Percentiles rank a stretch among this genome's conserved stretches.
These are phyloP conservation scores for Leishmania lainsoni DNA, from an alignment of 208 protist genomes.

Conservation along the genomic window DNA sequence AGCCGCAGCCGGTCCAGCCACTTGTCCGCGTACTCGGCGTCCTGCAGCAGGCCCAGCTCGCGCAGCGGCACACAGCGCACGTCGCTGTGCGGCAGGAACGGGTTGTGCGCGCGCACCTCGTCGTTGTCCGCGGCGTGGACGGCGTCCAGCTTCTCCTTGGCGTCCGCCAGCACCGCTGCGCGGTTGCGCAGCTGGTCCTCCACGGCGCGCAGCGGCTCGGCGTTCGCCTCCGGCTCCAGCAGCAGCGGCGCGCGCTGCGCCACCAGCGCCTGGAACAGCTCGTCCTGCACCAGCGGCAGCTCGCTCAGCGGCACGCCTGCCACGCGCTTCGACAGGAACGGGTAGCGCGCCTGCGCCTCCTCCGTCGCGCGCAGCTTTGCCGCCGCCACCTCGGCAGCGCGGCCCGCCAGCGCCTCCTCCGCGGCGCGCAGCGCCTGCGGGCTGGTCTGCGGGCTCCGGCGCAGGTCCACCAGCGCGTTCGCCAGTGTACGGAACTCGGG, in stretches of 20 bases:
- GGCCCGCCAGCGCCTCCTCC: constrained; percentile 20
- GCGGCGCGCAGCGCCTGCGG: constrained; percentile 35
- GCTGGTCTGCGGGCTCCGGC: constrained; percentile 14
- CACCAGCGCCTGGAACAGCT: no score
- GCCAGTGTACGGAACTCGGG: constrained; percentile 46
- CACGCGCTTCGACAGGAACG: no score
- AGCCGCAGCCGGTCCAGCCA: constrained; percentile 25
- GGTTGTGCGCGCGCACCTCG: constrained; percentile 47
- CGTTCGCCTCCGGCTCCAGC: no score
- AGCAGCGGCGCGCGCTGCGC: no score
- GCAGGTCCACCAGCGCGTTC: constrained; percentile 42
- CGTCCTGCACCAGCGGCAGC: no score
- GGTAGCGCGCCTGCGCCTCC: no score
- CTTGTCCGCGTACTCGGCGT: constrained; percentile 24
- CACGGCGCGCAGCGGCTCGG: no score
- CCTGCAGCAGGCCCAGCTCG: constrained; percentile 28
- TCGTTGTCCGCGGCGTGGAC: constrained; percentile 62
- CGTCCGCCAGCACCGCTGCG: no score
- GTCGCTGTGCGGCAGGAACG: no score
- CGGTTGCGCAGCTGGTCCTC: constrained; percentile 39
- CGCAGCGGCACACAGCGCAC: no score
- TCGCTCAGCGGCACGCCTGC: no score
- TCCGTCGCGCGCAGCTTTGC: constrained; percentile 32
- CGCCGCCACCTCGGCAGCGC: constrained; percentile 23
- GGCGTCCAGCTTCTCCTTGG: constrained; percentile 40